Evolutionary conservation across 1,284 basidiomycete genomes (phyloP), one percentile per base, ranked within the genome.

Genomic region (Leucoagaricus sp.): DNA sequence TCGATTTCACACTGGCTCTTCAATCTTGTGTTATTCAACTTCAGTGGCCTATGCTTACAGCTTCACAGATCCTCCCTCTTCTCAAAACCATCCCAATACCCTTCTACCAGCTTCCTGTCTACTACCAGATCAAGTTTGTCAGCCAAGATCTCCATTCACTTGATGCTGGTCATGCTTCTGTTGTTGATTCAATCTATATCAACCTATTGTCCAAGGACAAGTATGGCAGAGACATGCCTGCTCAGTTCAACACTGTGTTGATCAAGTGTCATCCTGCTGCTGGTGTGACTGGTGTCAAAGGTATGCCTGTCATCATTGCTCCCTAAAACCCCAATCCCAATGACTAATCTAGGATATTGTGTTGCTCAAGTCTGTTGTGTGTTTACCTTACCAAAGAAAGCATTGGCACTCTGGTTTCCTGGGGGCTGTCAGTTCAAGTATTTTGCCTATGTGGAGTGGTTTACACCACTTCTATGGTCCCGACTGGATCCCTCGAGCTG

Each of bases 401-500:
- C n/a, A 31, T 36, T 46, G 51, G 33, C 19, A 23, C 34, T 8
- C 13, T 23, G 36, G 48, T 40, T 52, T 58, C 53, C 8, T 21
- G n/a, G n/a, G n/a, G 25, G 54, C 13, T 55, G 17, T 12, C 58
- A 15, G 13, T 23, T 7, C 19, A 21, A 26, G 12, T 55, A 62
- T 46, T 53, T 66, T 21, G 63, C 61, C 1, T 66, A 66, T 49
- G 53, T 64, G 5, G 62, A 66, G 49, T 70, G 64, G 65, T 72
- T 72, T 57, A 61, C 64, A 12, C 62, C 61, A 31, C 69, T 70
- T 41, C 29, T 56, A 10, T n/a, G 36, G 4, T 31, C 42, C 6
- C 12, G 23, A 4, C 26, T 25, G 13, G 51, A 54, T 17, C 9
- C 31, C 2, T 31, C 47, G 15, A 42, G 28, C 25, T n/a, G 29